A percentile compares a stretch with the other conserved stretches of the same genome.
phyloP scores from a whole-genome alignment of 2,329 filamentous ascomycete species.

The Monosporascus sp. region DNA sequence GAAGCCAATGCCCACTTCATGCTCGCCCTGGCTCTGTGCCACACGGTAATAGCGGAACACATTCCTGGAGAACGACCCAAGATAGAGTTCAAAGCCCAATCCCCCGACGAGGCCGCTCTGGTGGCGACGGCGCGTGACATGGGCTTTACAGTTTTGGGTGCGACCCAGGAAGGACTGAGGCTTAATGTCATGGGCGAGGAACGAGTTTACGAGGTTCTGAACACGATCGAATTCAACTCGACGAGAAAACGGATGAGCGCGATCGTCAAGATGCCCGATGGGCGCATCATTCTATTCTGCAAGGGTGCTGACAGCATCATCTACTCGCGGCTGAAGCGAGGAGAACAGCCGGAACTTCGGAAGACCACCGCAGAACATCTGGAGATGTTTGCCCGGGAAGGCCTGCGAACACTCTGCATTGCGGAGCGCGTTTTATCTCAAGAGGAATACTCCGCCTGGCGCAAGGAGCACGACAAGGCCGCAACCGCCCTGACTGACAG shows the following conservation, averaged over 20 bases:
- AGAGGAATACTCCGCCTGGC: constrained; percentile 80
- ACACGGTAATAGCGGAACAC: constrained; percentile 90
- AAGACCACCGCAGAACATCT: constrained; percentile 84
- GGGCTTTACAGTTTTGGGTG: constrained; percentile 86
- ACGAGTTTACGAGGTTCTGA: constrained; percentile 78
- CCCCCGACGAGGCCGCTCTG: constrained; percentile 90
- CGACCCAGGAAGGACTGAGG: constrained; percentile 72
- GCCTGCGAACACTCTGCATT: constrained; percentile 89
- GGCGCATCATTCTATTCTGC: constrained; percentile 85
- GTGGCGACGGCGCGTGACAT: constrained; percentile 92
- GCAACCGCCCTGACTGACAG: constrained; percentile 78
- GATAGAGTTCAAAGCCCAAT: constrained; percentile 95
- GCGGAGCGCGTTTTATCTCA: constrained; percentile 77
- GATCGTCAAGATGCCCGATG: constrained; percentile 90
- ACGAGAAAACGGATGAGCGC: constrained; percentile 96
- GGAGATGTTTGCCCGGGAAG: constrained; percentile 94
- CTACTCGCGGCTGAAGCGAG: constrained; percentile 80
- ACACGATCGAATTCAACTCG: constrained; percentile 96
- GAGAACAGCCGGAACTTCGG: constrained; percentile 80
- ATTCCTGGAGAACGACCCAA: constrained; percentile 83
- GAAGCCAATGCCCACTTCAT: constrained; percentile 83
- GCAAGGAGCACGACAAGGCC: constrained; percentile 78
- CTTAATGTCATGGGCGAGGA: constrained; percentile 86
- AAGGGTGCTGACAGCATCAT: constrained; percentile 98
- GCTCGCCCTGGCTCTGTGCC: constrained; percentile 90